Conservation (phyloP, 2,329 filamentous ascomycete genomes). For the Celoporthe dispersa region DNA sequence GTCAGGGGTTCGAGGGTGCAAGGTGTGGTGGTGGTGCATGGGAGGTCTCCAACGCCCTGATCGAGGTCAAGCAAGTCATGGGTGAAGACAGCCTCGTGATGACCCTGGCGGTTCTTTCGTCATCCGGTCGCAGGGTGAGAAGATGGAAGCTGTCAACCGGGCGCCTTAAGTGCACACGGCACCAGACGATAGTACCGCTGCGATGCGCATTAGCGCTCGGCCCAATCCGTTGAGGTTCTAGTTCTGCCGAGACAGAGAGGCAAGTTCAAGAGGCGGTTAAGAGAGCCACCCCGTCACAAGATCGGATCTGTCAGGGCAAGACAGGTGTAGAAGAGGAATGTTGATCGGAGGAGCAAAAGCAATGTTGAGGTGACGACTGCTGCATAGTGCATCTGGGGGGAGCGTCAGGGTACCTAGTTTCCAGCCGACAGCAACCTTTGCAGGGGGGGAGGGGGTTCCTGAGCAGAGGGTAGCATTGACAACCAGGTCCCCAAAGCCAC, state of each 20-base stretch:
- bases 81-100: constrained; percentile 25
- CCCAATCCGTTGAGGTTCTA: constrained; percentile 2
- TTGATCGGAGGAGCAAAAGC: neutral
- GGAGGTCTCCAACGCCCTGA: neutral
- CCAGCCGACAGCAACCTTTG: neutral
- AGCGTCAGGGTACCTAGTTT: neutral
- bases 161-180: neutral
- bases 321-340: neutral
- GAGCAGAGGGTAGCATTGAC: constrained; percentile 2
- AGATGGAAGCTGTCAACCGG: constrained; percentile 1
- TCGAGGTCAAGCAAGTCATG: constrained; percentile 27
- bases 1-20: constrained; percentile 15
- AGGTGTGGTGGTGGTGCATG: neutral
- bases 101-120: constrained; percentile 29
- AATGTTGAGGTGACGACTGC: neutral
- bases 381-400: neutral
- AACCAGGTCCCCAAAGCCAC: neutral
- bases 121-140: constrained; percentile 22
- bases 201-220: constrained; percentile 6
- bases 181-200: neutral
- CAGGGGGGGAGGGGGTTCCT: neutral
- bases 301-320: neutral
- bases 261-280: neutral
- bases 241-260: neutral
- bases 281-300: neutral